phyloP scores from a whole-genome alignment of 805 yeast genomes.

The Wickerhamomyces queroliae region DNA sequence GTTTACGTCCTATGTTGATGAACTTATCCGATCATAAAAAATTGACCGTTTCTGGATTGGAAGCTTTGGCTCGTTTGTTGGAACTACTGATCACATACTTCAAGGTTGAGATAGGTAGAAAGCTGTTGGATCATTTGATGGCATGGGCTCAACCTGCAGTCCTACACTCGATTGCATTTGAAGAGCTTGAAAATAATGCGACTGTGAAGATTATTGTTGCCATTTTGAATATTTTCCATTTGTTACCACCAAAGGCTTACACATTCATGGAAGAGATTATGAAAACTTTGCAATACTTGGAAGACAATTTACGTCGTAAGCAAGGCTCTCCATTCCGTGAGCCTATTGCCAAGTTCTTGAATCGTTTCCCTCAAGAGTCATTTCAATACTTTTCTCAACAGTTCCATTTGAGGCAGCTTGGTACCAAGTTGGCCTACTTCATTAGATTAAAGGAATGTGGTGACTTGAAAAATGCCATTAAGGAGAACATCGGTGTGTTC shows the following conservation, averaged over 20 bases:
- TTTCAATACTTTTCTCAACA: constrained; percentile 63
- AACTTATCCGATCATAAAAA: constrained; percentile 91
- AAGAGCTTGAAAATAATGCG: constrained; percentile 73
- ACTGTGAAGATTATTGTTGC: constrained; percentile 86
- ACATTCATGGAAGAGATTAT: constrained; percentile 87
- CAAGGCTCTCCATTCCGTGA: constrained; percentile 83
- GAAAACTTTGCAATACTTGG: constrained; percentile 68
- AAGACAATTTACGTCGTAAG: constrained; percentile 77
- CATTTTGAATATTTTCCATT: constrained; percentile 83
- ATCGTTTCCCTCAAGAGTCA: constrained; percentile 75
- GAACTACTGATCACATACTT: constrained; percentile 88
- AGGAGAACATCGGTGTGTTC: constrained; percentile 44
- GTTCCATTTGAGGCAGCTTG: constrained; percentile 59
- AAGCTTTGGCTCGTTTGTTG: constrained; percentile 81
- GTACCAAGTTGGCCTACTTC: constrained; percentile 59
- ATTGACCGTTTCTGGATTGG: constrained; percentile 81
- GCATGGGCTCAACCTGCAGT: constrained; percentile 92
- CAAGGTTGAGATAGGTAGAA: constrained; percentile 94
- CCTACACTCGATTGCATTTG: constrained; percentile 69
- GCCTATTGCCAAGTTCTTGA: constrained; percentile 84
- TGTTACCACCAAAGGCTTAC: constrained; percentile 87
- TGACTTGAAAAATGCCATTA: constrained; percentile 51
- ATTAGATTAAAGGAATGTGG: constrained; percentile 48
- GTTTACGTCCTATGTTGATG: constrained; percentile 92
- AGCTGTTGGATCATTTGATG: constrained; percentile 84